Evolutionary conservation across 768 basidiomycete genomes (phyloP).

Genomic region (Trametes villosa): DNA sequence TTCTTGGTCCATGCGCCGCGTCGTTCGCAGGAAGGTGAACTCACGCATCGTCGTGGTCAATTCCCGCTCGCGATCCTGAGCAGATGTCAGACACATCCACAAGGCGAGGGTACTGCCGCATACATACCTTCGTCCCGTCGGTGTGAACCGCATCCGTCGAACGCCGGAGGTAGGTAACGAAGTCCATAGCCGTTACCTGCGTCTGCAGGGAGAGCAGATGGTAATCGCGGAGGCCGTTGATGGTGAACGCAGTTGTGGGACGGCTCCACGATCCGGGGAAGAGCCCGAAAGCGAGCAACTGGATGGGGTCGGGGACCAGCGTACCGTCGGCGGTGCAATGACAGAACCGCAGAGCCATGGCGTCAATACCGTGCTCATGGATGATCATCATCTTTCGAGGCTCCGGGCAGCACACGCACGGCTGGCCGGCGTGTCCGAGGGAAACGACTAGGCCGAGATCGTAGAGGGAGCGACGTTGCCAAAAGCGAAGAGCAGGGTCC

Average conservation of each 20-base stretch:
- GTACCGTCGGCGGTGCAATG: neutral
- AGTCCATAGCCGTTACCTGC: neutral
- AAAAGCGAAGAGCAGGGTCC: neutral
- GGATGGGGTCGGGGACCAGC: neutral
- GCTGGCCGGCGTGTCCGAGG: neutral
- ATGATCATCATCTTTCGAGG: neutral
- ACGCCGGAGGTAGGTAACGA: neutral
- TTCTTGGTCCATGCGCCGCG: neutral
- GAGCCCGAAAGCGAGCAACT: neutral
- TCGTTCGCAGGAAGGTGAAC: conserved; percentile 3
- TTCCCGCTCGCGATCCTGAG: conserved; percentile 10
- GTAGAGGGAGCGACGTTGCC: neutral
- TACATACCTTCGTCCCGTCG: neutral
- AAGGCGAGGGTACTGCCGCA: neutral
- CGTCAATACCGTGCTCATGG: neutral
- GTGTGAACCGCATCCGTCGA: neutral
- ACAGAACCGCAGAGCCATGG: neutral
- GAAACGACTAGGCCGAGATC: conserved; percentile 1
- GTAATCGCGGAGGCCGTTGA: neutral
- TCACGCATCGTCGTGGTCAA: neutral
- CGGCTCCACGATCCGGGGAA: neutral
- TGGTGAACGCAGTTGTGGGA: neutral
- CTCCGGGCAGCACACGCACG: neutral
- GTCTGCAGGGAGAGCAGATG: conserved; percentile 4
- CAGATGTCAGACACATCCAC: neutral